Conservation (phyloP, 2,329 filamentous ascomycete species). For the Aspergillus fumigatus region DNA sequence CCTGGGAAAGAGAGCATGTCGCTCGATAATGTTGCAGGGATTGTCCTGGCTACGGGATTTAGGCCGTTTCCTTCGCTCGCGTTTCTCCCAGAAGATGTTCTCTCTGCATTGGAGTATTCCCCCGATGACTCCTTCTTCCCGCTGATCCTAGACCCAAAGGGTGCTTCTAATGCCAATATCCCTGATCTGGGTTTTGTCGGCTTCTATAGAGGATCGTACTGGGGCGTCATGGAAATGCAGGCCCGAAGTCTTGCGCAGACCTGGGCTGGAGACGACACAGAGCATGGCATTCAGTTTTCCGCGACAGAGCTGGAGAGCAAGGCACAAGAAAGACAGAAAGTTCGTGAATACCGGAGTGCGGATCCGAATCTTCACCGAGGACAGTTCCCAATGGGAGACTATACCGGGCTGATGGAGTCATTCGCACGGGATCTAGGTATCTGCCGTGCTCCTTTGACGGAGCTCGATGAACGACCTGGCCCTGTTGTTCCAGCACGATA, state of each 20-base stretch:
- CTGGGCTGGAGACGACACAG: conserved; percentile 45
- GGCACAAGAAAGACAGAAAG: conserved; percentile 18
- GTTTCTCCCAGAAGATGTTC: conserved; percentile 57
- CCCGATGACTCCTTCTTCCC: conserved; percentile 54
- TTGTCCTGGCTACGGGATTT: conserved; percentile 75
- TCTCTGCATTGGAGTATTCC: conserved; percentile 55
- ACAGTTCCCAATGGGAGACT: conserved; percentile 83
- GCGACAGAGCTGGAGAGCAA: conserved; percentile 18
- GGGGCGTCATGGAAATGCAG: conserved; percentile 86
- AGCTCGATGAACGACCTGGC: conserved; percentile 32
- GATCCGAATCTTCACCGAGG: conserved; percentile 33
- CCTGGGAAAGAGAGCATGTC: conserved; percentile 32
- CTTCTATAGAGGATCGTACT: conserved; percentile 79
- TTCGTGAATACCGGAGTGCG: conserved; percentile 19
- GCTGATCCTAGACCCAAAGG: conserved; percentile 63
- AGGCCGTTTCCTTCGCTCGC: conserved; percentile 59
- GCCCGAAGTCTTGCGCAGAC: conserved; percentile 61
- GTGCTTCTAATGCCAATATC: conserved; percentile 57
- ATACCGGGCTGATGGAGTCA: conserved; percentile 69
- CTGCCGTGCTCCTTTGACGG: conserved; percentile 34
- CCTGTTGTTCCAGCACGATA: conserved; percentile 55
- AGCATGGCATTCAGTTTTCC: neutral
- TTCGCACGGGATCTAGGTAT: conserved; percentile 59
- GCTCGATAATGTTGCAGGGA: conserved; percentile 57
- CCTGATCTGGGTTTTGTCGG: conserved; percentile 72